phyloP scores from a whole-genome alignment of 495 filamentous ascomycete species.

The Glonium stellatum region DNA sequence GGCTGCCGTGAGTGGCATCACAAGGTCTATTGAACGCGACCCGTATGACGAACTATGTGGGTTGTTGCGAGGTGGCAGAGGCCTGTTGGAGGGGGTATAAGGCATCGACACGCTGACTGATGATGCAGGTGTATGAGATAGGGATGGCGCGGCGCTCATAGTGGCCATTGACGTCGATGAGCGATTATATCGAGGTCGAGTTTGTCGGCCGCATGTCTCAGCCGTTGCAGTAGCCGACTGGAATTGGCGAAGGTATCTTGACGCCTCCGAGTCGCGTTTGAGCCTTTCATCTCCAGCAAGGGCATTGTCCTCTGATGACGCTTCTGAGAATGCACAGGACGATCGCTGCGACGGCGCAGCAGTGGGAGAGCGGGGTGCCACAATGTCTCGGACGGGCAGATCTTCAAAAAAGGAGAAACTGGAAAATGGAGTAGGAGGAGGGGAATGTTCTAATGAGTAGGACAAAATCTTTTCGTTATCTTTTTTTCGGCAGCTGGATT shows the following conservation, averaged over 20 bases:
- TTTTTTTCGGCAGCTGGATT: slow-evolving; percentile 36
- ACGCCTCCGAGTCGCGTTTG: slow-evolving; percentile 26
- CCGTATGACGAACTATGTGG: slow-evolving; percentile 28
- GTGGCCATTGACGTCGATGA: slow-evolving; percentile 21
- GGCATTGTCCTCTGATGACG: slow-evolving; percentile 26
- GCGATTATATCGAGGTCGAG: slow-evolving; percentile 25
- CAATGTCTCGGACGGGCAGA: slow-evolving; percentile 33
- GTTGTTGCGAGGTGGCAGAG: slow-evolving; percentile 30
- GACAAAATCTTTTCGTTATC: slow-evolving; percentile 30
- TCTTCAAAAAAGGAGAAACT: slow-evolving; percentile 35
- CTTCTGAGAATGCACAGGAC: slow-evolving; percentile 29
- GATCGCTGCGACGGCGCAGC: slow-evolving; percentile 18
- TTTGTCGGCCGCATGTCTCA: slow-evolving; percentile 11
- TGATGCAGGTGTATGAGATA: slow-evolving; percentile 34
- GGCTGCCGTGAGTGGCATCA: slow-evolving; percentile 25
- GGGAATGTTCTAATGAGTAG: slow-evolving; percentile 22
- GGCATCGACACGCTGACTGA: slow-evolving; percentile 30
- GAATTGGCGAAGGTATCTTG: slow-evolving; percentile 31
- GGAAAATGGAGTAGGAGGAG: slow-evolving; percentile 25
- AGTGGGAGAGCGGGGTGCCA: slow-evolving; percentile 39
- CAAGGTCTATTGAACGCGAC: slow-evolving; percentile 30
- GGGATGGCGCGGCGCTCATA: slow-evolving; percentile 29
- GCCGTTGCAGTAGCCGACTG: slow-evolving; percentile 17
- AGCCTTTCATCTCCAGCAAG: slow-evolving; percentile 16
- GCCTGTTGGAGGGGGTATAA: slow-evolving; percentile 24